These are phyloP conservation scores for Taphrina communis DNA, from an alignment of 1,139 yeast species.

Conservation along the genomic window DNA sequence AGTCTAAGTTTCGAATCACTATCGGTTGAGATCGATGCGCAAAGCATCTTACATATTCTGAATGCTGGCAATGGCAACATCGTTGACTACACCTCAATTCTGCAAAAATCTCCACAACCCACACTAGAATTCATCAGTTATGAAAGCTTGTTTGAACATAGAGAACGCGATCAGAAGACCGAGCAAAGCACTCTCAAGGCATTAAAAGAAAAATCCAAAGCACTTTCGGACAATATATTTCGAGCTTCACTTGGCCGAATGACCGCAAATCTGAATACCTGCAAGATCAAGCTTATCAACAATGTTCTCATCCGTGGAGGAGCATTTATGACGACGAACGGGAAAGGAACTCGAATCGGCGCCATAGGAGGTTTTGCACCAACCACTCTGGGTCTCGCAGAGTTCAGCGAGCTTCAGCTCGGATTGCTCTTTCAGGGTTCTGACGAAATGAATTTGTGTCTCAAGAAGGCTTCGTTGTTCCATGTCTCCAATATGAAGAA, in stretches of 20 bases:
- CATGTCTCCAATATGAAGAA: slow-evolving; percentile 20
- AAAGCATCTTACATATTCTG: neutral
- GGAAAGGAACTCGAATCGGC: neutral
- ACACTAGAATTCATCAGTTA: slow-evolving; percentile 26
- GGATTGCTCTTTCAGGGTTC: neutral
- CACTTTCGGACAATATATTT: neutral
- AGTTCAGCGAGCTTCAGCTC: neutral
- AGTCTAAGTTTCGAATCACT: slow-evolving; percentile 11
- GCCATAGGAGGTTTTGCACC: neutral
- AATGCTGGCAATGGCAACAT: neutral
- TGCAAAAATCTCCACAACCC: slow-evolving; percentile 15
- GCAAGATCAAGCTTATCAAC: neutral
- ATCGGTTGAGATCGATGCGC: neutral
- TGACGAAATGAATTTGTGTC: neutral
- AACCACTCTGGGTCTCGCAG: neutral
- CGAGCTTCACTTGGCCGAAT: slow-evolving; percentile 23
- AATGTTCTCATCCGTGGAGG: neutral
- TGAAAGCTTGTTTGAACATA: slow-evolving; percentile 21
- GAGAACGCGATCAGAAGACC: slow-evolving; percentile 11
- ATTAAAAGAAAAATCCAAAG: slow-evolving; percentile 24
- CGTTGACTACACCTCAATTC: slow-evolving; percentile 18
- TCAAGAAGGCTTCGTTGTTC: neutral
- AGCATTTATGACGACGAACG: neutral
- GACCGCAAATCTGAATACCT: neutral
- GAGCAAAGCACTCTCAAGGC: slow-evolving; percentile 18